A percentile compares a stretch with the other conserved stretches of the same genome.
Conservation (phyloP, 352 stramenopile species). For the Phytopythium kandeliae region DNA sequence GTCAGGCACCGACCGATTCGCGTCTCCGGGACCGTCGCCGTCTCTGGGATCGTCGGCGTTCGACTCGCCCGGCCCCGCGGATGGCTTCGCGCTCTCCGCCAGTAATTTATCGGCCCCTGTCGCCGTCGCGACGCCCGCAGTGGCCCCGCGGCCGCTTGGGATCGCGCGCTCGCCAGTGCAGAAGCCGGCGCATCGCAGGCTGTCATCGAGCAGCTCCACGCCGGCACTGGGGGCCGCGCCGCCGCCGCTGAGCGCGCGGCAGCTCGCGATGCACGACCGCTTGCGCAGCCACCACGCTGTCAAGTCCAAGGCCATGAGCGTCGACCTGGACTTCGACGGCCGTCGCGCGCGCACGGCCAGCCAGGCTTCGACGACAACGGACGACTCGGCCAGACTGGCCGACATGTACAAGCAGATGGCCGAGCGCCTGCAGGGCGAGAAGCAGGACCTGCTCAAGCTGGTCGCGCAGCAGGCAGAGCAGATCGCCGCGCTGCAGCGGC, state of each 20-base stretch:
- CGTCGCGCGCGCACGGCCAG: not conserved
- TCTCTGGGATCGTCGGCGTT: not conserved
- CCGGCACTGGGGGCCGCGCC: not conserved
- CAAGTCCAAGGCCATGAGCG: conserved; percentile 6
- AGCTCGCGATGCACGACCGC: not conserved
- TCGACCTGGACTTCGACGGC: conserved; percentile 2
- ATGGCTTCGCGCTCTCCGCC: conserved; percentile 15
- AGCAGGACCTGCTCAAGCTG: conserved; percentile 67
- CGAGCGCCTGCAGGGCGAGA: conserved; percentile 63
- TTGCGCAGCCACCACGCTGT: not conserved
- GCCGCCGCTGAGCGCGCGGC: not conserved
- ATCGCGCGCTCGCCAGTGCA: conserved; percentile 4
- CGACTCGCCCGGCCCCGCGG: conserved; percentile 3
- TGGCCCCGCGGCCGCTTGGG: not conserved
- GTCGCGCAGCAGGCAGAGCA: conserved; percentile 61
- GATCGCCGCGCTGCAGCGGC: conserved; percentile 72
- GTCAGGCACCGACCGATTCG: conserved; percentile 4
- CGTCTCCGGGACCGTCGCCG: not conserved
- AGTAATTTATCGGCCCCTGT: conserved; percentile 23
- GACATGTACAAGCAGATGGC: conserved; percentile 86
- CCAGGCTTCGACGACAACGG: conserved; percentile 31
- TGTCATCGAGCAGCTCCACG: not conserved
- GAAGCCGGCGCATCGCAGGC: not conserved
- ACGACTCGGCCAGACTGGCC: conserved; percentile 57
- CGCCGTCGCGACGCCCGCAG: not conserved